These are phyloP conservation scores for Saccharomyces uvarum DNA, from an alignment of 1,139 yeast species.

Conservation along the genomic window DNA sequence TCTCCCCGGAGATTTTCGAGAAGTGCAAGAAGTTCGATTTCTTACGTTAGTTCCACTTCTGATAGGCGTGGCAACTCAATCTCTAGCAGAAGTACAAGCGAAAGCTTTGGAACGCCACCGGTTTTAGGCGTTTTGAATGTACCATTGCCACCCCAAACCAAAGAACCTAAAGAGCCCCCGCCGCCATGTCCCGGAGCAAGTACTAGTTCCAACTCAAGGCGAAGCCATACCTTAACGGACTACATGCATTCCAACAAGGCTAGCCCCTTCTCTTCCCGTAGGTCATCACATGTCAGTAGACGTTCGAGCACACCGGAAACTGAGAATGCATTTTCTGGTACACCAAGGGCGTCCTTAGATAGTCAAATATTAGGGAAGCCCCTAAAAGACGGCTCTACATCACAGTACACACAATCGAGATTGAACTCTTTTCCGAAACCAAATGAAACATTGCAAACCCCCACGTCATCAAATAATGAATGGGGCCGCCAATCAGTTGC, in stretches of 20 bases:
- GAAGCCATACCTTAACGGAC: constrained; percentile 14
- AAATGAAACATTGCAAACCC: neutral
- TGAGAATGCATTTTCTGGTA: constrained; percentile 8
- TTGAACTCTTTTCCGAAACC: neutral
- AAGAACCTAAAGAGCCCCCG: constrained; percentile 18
- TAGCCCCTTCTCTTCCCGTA: constrained; percentile 26
- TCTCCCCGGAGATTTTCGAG: constrained; percentile 8
- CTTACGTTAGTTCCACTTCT: constrained; percentile 30
- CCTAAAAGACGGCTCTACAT: constrained; percentile 5
- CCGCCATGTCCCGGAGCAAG: constrained; percentile 15
- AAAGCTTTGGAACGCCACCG: constrained; percentile 12
- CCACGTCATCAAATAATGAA: constrained; percentile 8
- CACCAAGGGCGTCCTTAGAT: constrained; percentile 12
- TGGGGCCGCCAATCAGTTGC: constrained; percentile 19
- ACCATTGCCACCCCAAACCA: constrained; percentile 43
- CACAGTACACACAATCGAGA: neutral
- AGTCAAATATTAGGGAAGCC: constrained; percentile 16
- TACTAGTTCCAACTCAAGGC: constrained; percentile 6
- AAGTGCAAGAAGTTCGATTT: constrained; percentile 24
- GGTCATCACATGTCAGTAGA: constrained; percentile 18
- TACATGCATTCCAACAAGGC: constrained; percentile 15
- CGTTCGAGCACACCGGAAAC: constrained; percentile 14
- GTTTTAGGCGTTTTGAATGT: constrained; percentile 23
- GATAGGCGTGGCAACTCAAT: constrained; percentile 26
- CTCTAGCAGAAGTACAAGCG: constrained; percentile 8